These are phyloP conservation scores for Selaginella tamariscina DNA, from an alignment of 75 land plant genomes.

Conservation along the genomic window DNA sequence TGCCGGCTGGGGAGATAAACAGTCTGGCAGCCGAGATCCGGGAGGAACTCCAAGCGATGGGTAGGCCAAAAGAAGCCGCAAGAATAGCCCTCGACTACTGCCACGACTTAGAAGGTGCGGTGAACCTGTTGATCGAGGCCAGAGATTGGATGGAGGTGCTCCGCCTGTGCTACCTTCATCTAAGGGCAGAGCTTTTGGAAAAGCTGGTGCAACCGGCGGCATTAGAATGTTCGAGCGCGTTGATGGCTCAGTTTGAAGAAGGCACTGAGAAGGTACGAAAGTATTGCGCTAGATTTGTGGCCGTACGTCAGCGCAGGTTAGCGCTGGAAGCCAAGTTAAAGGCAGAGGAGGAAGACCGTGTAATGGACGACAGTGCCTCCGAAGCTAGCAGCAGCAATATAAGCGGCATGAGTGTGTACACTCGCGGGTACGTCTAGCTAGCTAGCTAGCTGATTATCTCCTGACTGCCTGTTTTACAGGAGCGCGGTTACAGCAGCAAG, in stretches of 20 bases:
- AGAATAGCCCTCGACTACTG: constrained; percentile 74
- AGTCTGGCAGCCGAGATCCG: constrained; percentile 65
- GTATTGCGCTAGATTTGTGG: constrained; percentile 66
- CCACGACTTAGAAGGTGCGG: constrained; percentile 43
- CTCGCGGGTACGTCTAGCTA: constrained; percentile 47
- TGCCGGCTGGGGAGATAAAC: constrained; percentile 32
- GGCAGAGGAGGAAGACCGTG: constrained; percentile 37
- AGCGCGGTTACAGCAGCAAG: neutral
- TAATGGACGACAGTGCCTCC: constrained; percentile 69
- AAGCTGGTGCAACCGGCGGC: constrained; percentile 45
- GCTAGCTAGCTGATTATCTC: neutral
- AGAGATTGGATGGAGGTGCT: constrained; percentile 88
- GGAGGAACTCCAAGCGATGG: constrained; percentile 93
- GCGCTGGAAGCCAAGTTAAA: constrained; percentile 64
- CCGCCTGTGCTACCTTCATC: constrained; percentile 48
- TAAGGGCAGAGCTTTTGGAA: constrained; percentile 36
- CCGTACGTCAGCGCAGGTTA: constrained; percentile 76
- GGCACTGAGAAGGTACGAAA: constrained; percentile 88
- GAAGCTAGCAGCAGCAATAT: constrained; percentile 48
- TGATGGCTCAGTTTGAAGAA: constrained; percentile 59
- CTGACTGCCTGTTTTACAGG: neutral
- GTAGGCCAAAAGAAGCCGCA: constrained; percentile 91
- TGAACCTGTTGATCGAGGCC: constrained; percentile 50
- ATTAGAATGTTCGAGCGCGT: constrained; percentile 53
- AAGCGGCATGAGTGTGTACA: constrained; percentile 98